Percentiles rank a stretch among this genome's conserved stretches.
These are phyloP conservation scores for Obba rivulosa DNA, from an alignment of 768 basidiomycete species.

Conservation along the genomic window DNA sequence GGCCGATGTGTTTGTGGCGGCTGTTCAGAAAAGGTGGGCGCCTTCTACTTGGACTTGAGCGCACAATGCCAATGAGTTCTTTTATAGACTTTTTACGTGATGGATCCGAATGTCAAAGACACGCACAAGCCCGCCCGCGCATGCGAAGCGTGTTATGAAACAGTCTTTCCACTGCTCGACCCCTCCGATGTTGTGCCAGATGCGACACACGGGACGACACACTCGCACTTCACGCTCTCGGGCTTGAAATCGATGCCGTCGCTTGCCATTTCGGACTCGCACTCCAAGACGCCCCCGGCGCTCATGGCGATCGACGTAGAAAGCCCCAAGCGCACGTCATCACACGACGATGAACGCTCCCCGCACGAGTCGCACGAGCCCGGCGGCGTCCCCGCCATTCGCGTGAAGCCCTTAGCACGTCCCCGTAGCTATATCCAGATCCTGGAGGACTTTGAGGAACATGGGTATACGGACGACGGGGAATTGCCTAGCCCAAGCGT, in stretches of 20 bases:
- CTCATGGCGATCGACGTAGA: slow-evolving; percentile 37
- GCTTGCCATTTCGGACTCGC: slow-evolving; percentile 30
- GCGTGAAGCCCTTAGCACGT: slow-evolving; percentile 30
- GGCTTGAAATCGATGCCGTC: slow-evolving; percentile 55
- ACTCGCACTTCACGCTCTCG: slow-evolving; percentile 45
- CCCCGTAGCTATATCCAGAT: slow-evolving; percentile 65
- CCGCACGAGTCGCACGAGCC: background rate
- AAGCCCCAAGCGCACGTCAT: slow-evolving; percentile 17
- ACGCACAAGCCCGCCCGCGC: slow-evolving; percentile 64
- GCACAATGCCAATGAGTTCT: slow-evolving; percentile 3
- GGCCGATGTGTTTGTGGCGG: slow-evolving; percentile 80
- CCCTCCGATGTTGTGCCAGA: background rate
- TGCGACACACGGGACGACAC: slow-evolving; percentile 15
- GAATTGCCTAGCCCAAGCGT: slow-evolving; percentile 19
- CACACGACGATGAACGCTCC: slow-evolving; percentile 15
- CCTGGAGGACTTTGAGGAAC: slow-evolving; percentile 52
- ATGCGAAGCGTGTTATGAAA: slow-evolving; percentile 82
- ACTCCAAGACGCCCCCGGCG: slow-evolving; percentile 21
- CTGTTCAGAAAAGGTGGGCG: slow-evolving; percentile 72
- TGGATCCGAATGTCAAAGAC: slow-evolving; percentile 41
- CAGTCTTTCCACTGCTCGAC: slow-evolving; percentile 67
- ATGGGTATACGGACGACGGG: background rate
- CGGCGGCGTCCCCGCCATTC: slow-evolving; percentile 18
- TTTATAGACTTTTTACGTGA: slow-evolving; percentile 75
- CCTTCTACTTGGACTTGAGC: background rate